These are phyloP conservation scores for Fagus sylvatica DNA, from an alignment of 306 rosid species.

Conservation along the genomic window DNA sequence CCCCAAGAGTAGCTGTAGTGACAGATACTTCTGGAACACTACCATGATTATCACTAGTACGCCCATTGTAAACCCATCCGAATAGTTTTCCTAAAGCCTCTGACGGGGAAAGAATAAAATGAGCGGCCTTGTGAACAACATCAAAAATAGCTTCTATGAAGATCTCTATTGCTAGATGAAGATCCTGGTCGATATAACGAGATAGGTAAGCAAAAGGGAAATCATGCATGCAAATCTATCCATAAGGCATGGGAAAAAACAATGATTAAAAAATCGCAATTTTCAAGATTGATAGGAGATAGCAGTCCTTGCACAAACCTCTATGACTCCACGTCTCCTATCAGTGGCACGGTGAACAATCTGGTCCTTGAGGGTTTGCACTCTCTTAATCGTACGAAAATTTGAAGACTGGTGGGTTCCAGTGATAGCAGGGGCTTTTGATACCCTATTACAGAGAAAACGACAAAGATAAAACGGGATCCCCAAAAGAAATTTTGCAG, in stretches of 20 bases:
- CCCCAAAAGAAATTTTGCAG: slow-evolving; percentile 53
- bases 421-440: slow-evolving; percentile 29
- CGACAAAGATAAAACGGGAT: slow-evolving; percentile 46
- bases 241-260: neutral
- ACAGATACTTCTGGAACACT: slow-evolving; percentile 24
- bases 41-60: slow-evolving; percentile 24
- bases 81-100: slow-evolving; percentile 44
- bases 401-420: slow-evolving; percentile 31
- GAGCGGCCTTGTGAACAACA: slow-evolving; percentile 66
- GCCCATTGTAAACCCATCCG: slow-evolving; percentile 34
- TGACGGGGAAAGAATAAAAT: slow-evolving; percentile 76
- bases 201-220: slow-evolving; percentile 6
- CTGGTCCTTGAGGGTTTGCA: slow-evolving; percentile 69
- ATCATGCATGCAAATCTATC: neutral
- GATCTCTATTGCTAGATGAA: slow-evolving; percentile 78
- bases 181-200: slow-evolving; percentile 59
- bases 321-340: slow-evolving; percentile 89
- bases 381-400: slow-evolving; percentile 41
- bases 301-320: slow-evolving; percentile 46
- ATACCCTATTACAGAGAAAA: slow-evolving; percentile 28
- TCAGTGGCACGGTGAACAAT: slow-evolving; percentile 74
- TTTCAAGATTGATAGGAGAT: slow-evolving; percentile 2
- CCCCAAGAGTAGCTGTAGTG: slow-evolving; percentile 56
- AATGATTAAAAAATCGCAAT: neutral
- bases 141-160: slow-evolving; percentile 78